Evolutionary conservation across 306 rosid species (phyloP).

Genomic region (Vachellia collinsii): DNA sequence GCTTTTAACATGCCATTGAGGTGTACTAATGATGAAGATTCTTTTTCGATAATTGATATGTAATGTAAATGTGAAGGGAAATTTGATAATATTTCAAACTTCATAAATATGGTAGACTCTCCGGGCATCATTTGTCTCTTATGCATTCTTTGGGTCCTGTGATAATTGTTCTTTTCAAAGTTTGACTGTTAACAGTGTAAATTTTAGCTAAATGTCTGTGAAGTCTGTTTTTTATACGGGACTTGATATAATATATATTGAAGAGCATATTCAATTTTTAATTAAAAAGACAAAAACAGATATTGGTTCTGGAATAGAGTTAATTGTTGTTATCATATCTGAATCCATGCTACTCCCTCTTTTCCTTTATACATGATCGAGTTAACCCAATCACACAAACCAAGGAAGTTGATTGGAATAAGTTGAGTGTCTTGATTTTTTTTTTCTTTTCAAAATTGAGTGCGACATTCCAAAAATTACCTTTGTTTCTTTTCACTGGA

Average conservation of each 20-base stretch:
- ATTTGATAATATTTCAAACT: slow-evolving; percentile 27
- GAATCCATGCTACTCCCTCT: slow-evolving; percentile 13
- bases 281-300: background rate
- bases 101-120: background rate
- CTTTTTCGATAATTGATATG: background rate
- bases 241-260: background rate
- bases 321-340: slow-evolving; percentile 2
- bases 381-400: background rate
- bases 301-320: background rate
- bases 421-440: background rate
- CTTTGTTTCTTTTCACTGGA: background rate
- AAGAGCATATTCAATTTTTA: background rate
- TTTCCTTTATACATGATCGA: background rate
- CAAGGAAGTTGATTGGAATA: background rate
- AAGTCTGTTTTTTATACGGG: background rate
- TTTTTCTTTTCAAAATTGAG: background rate
- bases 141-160: background rate
- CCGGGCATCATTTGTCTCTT: background rate
- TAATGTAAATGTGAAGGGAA: slow-evolving; percentile 1
- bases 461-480: background rate
- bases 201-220: background rate
- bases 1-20: background rate
- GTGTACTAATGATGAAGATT: slow-evolving; percentile 24
- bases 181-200: background rate
- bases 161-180: slow-evolving; percentile 9